Base-by-base conservation (phyloP, 495 filamentous ascomycete species). In the Aspergillus asperescens region DNA sequence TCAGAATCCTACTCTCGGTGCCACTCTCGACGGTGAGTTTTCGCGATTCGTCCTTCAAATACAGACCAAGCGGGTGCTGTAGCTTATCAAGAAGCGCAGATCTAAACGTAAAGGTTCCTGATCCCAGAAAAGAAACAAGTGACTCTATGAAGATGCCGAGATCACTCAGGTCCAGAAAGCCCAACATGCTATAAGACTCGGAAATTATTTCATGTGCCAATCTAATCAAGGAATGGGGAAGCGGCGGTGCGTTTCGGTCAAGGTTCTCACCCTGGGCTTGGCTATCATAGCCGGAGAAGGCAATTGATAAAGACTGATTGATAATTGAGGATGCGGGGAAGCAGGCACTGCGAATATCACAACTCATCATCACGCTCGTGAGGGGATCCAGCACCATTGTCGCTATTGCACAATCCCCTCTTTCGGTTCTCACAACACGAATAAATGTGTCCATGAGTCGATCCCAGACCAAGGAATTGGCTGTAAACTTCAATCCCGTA, bases 371-470 rank as follows among this genome's bases (percentile, higher is more conserved):
- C 13, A 49, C 61, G 41, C 81, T 81, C 4, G 88, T 80, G 18
- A 95, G 62, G 8, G 88, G 89, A 50, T 91, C 89, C 23, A 89
- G 71, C 10, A 87, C 73, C 23, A 80, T 74, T 16, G 81, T 70
- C 3, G 81, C 77, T 19, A 83, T 72, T 2, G 77, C 80, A 5
- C 74, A 76, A 51, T 87, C 81, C 5, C 89, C 87, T 34, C 80
- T 79, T 54, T 92, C 86, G 7, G 72, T 69, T 41, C 75, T 76
- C 9, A 86, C 78, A 41, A 78, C 76, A n/a, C 71, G 68, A 12
- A 79, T 68, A 15, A 88, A 74, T 2, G 75, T 68, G 9, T 76
- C 68, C 42, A 89, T 80, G 0, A 94, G 64, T 5, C 72, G 62
- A 46, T 77, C 68, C 87, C 87, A 92, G 22, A 72, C 71, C 18